These are phyloP conservation scores for Ogataea hybrid DNA, from an alignment of 1,139 yeast genomes.

Conservation along the genomic window DNA sequence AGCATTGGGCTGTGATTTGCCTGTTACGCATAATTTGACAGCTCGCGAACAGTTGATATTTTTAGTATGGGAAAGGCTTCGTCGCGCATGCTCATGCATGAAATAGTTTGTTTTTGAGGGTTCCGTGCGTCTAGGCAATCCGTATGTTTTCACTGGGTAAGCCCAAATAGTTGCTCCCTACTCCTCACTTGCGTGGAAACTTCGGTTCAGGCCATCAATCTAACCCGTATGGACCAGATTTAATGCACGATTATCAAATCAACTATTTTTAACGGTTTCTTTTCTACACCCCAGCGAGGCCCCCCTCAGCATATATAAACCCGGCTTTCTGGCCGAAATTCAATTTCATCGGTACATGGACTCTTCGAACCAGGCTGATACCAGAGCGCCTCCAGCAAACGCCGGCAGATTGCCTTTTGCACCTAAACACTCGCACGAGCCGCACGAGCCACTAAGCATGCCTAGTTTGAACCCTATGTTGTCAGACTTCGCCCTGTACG, in stretches of 20 bases:
- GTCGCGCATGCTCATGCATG: background rate
- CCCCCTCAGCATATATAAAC: too few species aligned
- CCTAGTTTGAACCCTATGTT: background rate
- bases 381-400: too few species aligned
- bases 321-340: too few species aligned
- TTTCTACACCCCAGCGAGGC: too few species aligned
- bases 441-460: too few species aligned
- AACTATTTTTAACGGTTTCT: background rate
- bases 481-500: background rate
- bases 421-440: too few species aligned
- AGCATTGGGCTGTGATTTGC: background rate
- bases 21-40: background rate
- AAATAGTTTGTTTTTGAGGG: background rate
- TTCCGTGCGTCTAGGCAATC: background rate
- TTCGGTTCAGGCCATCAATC: background rate
- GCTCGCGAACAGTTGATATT: background rate
- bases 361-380: too few species aligned
- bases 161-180: conserved; percentile 4
- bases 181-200: background rate
- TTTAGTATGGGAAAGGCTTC: background rate
- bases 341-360: too few species aligned
- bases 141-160: background rate
- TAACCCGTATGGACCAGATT: conserved; percentile 1
- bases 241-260: conserved; percentile 1
- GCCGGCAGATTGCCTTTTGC: too few species aligned